Percentiles rank a stretch among this genome's conserved stretches.
Evolutionary conservation across 805 yeast species (phyloP).

Genomic region (Metschnikowia sp.): DNA sequence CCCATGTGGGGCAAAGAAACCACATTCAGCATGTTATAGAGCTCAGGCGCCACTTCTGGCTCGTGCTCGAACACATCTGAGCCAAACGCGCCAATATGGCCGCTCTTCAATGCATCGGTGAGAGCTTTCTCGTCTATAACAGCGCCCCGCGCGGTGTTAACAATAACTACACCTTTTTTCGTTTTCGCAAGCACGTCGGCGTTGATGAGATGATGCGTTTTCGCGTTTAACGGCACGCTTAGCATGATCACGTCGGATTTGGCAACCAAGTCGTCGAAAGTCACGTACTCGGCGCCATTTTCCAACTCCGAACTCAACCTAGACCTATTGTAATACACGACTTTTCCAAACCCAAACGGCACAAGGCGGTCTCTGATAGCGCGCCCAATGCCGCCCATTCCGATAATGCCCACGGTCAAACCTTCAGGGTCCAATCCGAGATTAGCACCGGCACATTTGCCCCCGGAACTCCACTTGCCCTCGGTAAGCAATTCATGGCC

Average conservation of each 20-base stretch:
- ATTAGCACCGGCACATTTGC: conserved; percentile 48
- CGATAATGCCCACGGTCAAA: conserved; percentile 73
- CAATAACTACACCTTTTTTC: conserved; percentile 75
- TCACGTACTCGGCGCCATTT: conserved; percentile 64
- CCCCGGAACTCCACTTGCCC: conserved; percentile 57
- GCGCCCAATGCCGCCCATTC: conserved; percentile 89
- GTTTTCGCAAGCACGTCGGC: conserved; percentile 57
- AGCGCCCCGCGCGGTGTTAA: conserved; percentile 89
- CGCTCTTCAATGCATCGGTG: conserved; percentile 52
- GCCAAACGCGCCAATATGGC: conserved; percentile 67
- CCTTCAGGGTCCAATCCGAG: conserved; percentile 76
- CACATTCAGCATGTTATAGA: conserved; percentile 62
- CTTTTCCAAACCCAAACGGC: conserved; percentile 74
- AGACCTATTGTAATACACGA: conserved; percentile 69
- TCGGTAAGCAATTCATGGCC: conserved; percentile 50
- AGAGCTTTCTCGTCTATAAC: conserved; percentile 66
- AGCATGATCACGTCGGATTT: conserved; percentile 69
- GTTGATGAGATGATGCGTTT: conserved; percentile 69
- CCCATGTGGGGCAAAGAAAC: conserved; percentile 88
- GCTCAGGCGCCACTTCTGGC: conserved; percentile 65
- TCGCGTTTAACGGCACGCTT: conserved; percentile 70
- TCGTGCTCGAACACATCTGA: conserved; percentile 75
- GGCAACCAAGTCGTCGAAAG: conserved; percentile 63
- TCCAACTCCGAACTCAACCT: conserved; percentile 60
- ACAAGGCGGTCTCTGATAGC: conserved; percentile 66